Conservation (phyloP, 2,329 filamentous ascomycete genomes). For the Cordyceps militaris region DNA sequence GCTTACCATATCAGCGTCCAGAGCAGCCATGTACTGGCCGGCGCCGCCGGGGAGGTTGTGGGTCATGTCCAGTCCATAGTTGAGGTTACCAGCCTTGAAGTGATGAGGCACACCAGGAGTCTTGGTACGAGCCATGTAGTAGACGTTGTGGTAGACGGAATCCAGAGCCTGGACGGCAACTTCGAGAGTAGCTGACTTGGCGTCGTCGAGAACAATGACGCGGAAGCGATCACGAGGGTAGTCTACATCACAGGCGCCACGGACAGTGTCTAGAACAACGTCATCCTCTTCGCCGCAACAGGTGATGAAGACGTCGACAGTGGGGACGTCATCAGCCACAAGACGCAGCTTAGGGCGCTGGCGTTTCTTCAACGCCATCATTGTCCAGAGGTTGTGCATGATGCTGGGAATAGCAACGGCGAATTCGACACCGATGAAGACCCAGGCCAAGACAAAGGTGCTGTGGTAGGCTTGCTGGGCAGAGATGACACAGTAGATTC, state of each 20-base stretch:
- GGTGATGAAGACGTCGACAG: slow-evolving; percentile 50
- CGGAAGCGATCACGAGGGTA: slow-evolving; percentile 47
- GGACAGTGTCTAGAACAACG: slow-evolving; percentile 49
- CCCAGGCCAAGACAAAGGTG: slow-evolving; percentile 45
- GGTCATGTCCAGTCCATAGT: slow-evolving; percentile 48
- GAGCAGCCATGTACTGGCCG: slow-evolving; percentile 52
- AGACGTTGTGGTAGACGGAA: slow-evolving; percentile 39
- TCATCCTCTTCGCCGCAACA: slow-evolving; percentile 52
- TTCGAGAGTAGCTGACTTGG: slow-evolving; percentile 37
- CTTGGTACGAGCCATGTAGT: slow-evolving; percentile 46
- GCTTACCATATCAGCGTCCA: slow-evolving; percentile 58
- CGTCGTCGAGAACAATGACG: slow-evolving; percentile 51
- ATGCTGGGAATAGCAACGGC: slow-evolving; percentile 46
- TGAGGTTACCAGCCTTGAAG: slow-evolving; percentile 60
- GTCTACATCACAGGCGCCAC: slow-evolving; percentile 47
- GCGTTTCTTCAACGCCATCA: slow-evolving; percentile 49
- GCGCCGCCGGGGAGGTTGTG: slow-evolving; percentile 46
- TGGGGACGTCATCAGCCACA: slow-evolving; percentile 40
- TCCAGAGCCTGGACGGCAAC: slow-evolving; percentile 30
- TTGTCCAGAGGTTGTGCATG: slow-evolving; percentile 51
- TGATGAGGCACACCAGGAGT: slow-evolving; percentile 43
- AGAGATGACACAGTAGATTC: slow-evolving; percentile 44
- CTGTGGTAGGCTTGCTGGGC: slow-evolving; percentile 36
- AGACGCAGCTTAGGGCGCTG: slow-evolving; percentile 46
- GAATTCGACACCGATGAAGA: slow-evolving; percentile 50